Percentiles rank a stretch among this genome's conserved stretches.
Evolutionary conservation across 495 filamentous ascomycete species (phyloP).

Genomic region (Ascobolus immersus): DNA sequence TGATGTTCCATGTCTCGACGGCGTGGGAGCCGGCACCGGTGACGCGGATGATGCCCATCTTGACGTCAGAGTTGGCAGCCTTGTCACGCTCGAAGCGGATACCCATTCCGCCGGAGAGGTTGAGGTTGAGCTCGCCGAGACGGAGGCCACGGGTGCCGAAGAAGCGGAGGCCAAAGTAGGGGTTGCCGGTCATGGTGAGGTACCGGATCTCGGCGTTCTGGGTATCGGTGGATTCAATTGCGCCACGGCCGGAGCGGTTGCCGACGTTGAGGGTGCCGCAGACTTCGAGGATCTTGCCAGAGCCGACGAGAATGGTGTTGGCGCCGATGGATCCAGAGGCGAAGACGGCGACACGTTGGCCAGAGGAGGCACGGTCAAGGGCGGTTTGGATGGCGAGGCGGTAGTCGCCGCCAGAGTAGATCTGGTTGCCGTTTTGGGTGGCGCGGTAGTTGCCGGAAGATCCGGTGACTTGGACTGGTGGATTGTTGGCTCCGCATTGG

Average conservation of each 20-base stretch:
- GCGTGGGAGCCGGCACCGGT: constrained; percentile 22
- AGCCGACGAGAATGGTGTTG: constrained; percentile 24
- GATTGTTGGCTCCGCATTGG: constrained; percentile 20
- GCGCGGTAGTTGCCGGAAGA: constrained; percentile 18
- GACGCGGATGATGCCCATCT: constrained; percentile 21
- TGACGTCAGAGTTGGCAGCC: constrained; percentile 21
- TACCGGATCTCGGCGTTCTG: constrained; percentile 20
- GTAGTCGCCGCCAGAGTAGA: constrained; percentile 23
- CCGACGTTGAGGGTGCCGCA: constrained; percentile 25
- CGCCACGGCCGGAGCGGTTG: constrained; percentile 19
- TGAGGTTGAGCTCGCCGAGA: constrained; percentile 22
- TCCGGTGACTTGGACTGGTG: constrained; percentile 20
- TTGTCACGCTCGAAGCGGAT: constrained; percentile 24
- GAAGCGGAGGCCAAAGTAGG: constrained; percentile 24
- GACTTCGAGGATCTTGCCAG: constrained; percentile 24
- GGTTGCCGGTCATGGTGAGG: constrained; percentile 22
- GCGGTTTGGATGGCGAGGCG: constrained; percentile 21
- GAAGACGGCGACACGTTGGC: constrained; percentile 32
- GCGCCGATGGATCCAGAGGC: constrained; percentile 31
- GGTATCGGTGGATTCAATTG: constrained; percentile 20
- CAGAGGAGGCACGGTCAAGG: constrained; percentile 25
- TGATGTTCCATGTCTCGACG: constrained; percentile 25
- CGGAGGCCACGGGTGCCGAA: constrained; percentile 18
- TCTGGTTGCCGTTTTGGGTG: constrained; percentile 11
- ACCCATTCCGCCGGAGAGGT: constrained; percentile 21